phyloP scores from a whole-genome alignment of 2,329 filamentous ascomycete species.

The Thermochaetoides dissita region DNA sequence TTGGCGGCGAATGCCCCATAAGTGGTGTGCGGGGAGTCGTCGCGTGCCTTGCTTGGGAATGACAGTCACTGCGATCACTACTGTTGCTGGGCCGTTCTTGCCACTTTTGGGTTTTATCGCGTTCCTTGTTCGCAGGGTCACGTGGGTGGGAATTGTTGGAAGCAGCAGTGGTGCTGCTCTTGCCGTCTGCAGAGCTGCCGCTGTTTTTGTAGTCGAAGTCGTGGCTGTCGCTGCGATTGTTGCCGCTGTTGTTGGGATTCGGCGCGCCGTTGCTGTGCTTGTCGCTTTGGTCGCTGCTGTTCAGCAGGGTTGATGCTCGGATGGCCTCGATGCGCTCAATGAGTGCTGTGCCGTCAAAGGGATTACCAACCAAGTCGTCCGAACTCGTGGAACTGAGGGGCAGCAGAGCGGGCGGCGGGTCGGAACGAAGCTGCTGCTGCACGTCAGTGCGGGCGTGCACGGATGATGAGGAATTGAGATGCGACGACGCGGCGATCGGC shows the following conservation, averaged over 20 bases:
- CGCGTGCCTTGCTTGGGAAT: not conserved
- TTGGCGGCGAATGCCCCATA: slow-evolving; percentile 36
- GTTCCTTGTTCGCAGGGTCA: too few species aligned
- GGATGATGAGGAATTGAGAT: too few species aligned
- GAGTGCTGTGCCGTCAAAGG: slow-evolving; percentile 50
- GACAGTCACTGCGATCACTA: too few species aligned
- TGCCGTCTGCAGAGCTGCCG: too few species aligned
- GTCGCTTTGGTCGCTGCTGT: slow-evolving; percentile 1
- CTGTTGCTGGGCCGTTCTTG: too few species aligned
- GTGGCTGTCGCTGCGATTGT: not conserved
- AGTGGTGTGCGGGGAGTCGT: slow-evolving; percentile 15
- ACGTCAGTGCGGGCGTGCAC: slow-evolving; percentile 6
- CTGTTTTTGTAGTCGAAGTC: not conserved
- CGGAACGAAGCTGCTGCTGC: slow-evolving; percentile 6
- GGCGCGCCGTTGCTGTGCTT: slow-evolving; percentile 1
- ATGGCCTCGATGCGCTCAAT: slow-evolving; percentile 45
- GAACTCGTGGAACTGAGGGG: slow-evolving; percentile 31
- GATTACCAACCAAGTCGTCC: slow-evolving; percentile 50
- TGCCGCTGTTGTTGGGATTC: not conserved
- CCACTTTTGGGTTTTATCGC: too few species aligned
- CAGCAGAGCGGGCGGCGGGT: slow-evolving; percentile 10
- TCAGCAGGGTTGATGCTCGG: slow-evolving; percentile 21
- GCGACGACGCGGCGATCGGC: too few species aligned
- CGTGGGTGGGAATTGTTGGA: too few species aligned
- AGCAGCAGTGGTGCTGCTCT: too few species aligned